Evolutionary conservation across 306 rosid species (phyloP), one percentile per base, ranked within the genome.

Genomic region (Quercus suber): DNA sequence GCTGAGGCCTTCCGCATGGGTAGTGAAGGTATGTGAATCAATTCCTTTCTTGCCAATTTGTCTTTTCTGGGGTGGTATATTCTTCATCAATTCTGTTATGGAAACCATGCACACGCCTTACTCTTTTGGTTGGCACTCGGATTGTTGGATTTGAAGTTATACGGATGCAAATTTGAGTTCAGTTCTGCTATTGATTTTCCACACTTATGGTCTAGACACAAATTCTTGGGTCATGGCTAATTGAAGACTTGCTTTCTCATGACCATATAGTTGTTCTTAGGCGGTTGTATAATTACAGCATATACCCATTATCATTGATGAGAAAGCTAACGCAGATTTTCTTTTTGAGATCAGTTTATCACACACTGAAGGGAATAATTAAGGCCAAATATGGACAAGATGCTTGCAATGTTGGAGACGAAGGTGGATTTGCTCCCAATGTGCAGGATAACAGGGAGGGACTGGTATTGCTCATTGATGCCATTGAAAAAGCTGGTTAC

Each of bases 381-480:
- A 95, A 95, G 84, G 89, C 89, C 68, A 95, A 95, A 80, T 95
- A 95, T 72, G 99, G 99, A 75, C 99, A 93, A 88, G 99, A 95
- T 86, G 99, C 99, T 77, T 95, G 99, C 82, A 95, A 95, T 82
- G 98, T 93, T 27, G 99, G 99, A 73, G 99, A 95, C 56, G 99
- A 95, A 87, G 99, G 99, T 25, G 99, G 99, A 20, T 95, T 95
- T 85, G 99, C 99, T 70, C 99, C 99, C 71, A 95, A 87, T 83
- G 99, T 95, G 73, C 99, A 95, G 84, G 99, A 95, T 82, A 95
- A 91, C 69, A 90, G 97, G 80, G 99, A 95, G 81, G 99, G 99
- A 23, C 79, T 95, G 78, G 90, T 93, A 78, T 86, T 95, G 87
- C 98, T 95, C 52, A 95, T 87, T 1, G 99, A 93, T 87, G 99